Percentiles rank a stretch among this genome's conserved stretches.
Conservation (phyloP, 164 flowering plant species). For the Cinnamomum chago region DNA sequence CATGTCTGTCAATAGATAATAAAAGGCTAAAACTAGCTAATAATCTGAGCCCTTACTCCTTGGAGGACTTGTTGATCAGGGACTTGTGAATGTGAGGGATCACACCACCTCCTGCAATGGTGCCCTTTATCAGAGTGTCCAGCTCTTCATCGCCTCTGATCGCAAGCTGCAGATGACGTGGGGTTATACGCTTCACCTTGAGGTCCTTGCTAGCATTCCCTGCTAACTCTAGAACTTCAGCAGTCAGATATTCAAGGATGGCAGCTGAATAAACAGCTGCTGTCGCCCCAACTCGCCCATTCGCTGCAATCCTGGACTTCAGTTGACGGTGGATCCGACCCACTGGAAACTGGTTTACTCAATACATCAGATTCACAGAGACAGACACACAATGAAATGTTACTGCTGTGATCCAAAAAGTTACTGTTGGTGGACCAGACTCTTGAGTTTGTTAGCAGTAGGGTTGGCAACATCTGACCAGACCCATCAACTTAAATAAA, state of each 20-base stretch:
- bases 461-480: too few species aligned
- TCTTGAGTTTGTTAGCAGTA: too few species aligned
- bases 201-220: conserved; percentile 95
- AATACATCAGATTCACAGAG: background rate
- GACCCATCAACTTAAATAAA: too few species aligned
- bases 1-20: background rate
- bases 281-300: conserved; percentile 94
- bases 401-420: background rate
- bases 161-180: conserved; percentile 88
- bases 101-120: conserved; percentile 94
- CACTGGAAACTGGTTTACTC: conserved; percentile 62
- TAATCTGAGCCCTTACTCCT: conserved; percentile 38
- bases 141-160: conserved; percentile 95
- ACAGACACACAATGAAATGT: background rate
- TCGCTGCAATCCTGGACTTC: conserved; percentile 63
- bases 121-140: conserved; percentile 90
- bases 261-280: conserved; percentile 94
- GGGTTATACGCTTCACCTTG: conserved; percentile 93
- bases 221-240: conserved; percentile 88
- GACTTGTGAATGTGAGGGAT: conserved; percentile 97
- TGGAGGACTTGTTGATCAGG: conserved; percentile 85
- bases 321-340: conserved; percentile 83
- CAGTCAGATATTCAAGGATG: conserved; percentile 84
- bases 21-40: background rate
- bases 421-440: too few species aligned